phyloP scores from a whole-genome alignment of 768 basidiomycete genomes.

The Auricularia cornea region DNA sequence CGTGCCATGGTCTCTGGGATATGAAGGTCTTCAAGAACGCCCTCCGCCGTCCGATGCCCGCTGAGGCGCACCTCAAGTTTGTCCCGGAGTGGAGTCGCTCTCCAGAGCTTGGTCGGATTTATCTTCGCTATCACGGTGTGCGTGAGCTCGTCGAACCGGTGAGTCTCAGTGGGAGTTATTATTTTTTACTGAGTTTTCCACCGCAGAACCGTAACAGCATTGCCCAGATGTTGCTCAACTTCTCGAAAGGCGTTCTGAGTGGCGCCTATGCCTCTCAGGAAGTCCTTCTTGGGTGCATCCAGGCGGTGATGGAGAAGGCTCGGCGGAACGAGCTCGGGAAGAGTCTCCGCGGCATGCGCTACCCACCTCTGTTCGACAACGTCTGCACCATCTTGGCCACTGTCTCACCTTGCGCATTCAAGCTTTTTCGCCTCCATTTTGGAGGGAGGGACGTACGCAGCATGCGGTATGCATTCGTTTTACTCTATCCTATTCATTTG shows the following conservation, averaged over 20 bases:
- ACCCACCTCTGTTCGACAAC: constrained; percentile 8
- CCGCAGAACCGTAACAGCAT: not conserved
- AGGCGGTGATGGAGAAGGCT: constrained; percentile 11
- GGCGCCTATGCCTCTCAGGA: constrained; percentile 12
- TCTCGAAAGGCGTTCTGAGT: constrained; percentile 14
- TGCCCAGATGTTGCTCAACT: not conserved
- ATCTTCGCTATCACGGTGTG: constrained; percentile 11
- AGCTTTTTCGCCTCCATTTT: constrained; percentile 11
- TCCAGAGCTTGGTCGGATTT: constrained; percentile 8
- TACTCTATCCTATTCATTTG: too few relatives aligned
- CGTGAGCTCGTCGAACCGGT: constrained; percentile 14
- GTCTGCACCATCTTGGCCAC: constrained; percentile 14
- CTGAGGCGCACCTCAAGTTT: constrained; percentile 12
- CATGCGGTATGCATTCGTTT: constrained; percentile 5
- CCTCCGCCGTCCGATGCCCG: constrained; percentile 7
- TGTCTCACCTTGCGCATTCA: constrained; percentile 8
- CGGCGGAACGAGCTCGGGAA: constrained; percentile 9
- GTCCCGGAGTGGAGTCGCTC: constrained; percentile 10
- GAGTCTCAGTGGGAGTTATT: not conserved
- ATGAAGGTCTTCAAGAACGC: constrained; percentile 8
- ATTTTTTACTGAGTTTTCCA: not conserved
- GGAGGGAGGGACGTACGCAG: constrained; percentile 13
- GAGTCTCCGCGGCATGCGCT: constrained; percentile 11
- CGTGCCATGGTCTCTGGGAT: not conserved
- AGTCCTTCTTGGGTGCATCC: constrained; percentile 13